A percentile compares a stretch with the other conserved stretches of the same genome.
Conservation (phyloP, 2,329 filamentous ascomycete species). For the Fusarium proliferatum region DNA sequence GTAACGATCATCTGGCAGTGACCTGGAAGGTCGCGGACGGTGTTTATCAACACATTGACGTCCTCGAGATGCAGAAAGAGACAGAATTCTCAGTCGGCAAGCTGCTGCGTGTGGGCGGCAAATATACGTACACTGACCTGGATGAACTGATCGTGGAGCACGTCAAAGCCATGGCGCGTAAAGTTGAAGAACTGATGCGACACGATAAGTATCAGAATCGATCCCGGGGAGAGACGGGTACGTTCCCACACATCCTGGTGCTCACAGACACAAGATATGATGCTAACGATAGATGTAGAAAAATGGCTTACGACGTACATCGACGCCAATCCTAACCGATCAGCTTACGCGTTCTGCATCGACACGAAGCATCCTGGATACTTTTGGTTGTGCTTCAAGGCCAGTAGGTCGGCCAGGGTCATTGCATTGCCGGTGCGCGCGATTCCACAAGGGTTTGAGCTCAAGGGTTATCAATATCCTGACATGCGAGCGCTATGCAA, state of each 20-base stretch:
- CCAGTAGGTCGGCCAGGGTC: conserved; percentile 77
- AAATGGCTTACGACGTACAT: conserved; percentile 97
- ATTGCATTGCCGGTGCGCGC: conserved; percentile 88
- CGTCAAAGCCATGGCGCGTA: conserved; percentile 96
- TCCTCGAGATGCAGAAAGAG: conserved; percentile 95
- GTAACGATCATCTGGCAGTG: conserved; percentile 92
- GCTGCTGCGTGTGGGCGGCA: conserved; percentile 84
- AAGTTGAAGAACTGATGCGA: conserved; percentile 95
- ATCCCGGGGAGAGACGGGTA: conserved; percentile 85
- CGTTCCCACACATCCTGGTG: conserved; percentile 52
- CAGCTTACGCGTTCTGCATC: conserved; percentile 95
- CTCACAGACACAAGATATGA: background rate
- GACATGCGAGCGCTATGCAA: conserved; percentile 97
- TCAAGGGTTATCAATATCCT: conserved; percentile 88
- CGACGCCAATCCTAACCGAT: conserved; percentile 93
- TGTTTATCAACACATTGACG: conserved; percentile 98
- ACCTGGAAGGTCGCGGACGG: conserved; percentile 98
- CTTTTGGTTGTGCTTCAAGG: conserved; percentile 97
- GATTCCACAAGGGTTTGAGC: conserved; percentile 91
- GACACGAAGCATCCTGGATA: conserved; percentile 92
- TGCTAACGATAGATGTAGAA: conserved; percentile 65
- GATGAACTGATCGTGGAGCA: conserved; percentile 98
- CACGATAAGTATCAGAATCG: conserved; percentile 93
- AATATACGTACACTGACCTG: conserved; percentile 93
- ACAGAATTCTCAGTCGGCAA: conserved; percentile 95